Evolutionary conservation across 2,329 filamentous ascomycete species (phyloP), one percentile per base, ranked within the genome.

Genomic region (Dryadomyces sulphureus): DNA sequence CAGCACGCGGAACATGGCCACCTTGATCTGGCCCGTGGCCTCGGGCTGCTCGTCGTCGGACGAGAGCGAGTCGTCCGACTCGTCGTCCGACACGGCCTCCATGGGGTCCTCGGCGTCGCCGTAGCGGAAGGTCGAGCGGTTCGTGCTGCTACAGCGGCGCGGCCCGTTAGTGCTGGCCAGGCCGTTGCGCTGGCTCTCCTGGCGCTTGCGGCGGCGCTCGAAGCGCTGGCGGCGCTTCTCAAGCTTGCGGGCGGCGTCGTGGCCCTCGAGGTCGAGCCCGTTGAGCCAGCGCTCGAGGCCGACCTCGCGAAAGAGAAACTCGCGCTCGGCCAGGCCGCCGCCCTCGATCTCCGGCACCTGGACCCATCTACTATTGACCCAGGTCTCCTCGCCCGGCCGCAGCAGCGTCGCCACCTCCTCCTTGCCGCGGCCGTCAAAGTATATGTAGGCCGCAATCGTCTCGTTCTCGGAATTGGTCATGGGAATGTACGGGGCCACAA

Each of bases 351-450:
- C 81, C 3, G 90, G 87, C 7, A 98, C 79, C 59, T 93, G 90
- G 43, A 98, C 92, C 92, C 92, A 98, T 56, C 92, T 75, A 47
- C 88, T 95, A 59, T 96, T 98, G 21, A 98, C 93, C 92, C 92
- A 98, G 2, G 92, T 98, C 65, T 98, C 92, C 60, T 96, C 92
- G 21, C 92, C 90, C 12, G 89, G 83, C 46, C 92, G 75, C 45
- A 98, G 70, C 48, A 98, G 69, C 12, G 92, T 98, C 45, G 92
- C 92, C 3, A 98, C 93, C 65, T 98, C 92, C 61, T 98, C 92
- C 62, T 98, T 98, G 50, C 77, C 76, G 51, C 92, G 75, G 17
- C 92, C 92, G 63, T 98, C 92, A 59, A 98, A 98, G 67, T 98
- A 98, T 55, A 98, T 96, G 63, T 98, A 98, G 34, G 54, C 92